Evolutionary conservation across 148 eudicot species (phyloP).

Genomic region (Nepenthes gracilis): DNA sequence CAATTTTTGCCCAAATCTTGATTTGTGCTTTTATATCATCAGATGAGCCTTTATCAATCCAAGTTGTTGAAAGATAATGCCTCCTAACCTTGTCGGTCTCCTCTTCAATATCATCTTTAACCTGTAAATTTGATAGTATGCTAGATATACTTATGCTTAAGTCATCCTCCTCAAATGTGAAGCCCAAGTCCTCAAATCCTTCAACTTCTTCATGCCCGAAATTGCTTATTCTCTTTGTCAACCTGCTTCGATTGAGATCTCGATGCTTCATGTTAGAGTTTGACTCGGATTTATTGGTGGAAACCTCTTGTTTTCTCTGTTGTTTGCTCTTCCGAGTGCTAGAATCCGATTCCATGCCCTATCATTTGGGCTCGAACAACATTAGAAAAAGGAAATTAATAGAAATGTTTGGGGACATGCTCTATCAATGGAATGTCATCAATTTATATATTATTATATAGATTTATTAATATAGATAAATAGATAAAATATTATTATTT

Average conservation of each 20-base stretch:
- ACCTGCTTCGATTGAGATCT: constrained; percentile 12
- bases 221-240: constrained; percentile 24
- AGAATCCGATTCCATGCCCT: neutral
- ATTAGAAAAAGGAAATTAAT: no score
- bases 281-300: neutral
- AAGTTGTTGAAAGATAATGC: constrained; percentile 16
- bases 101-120: constrained; percentile 10
- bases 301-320: constrained; percentile 5
- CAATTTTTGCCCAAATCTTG: constrained; percentile 87
- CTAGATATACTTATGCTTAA: constrained; percentile 14
- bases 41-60: constrained; percentile 16
- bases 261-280: constrained; percentile 2
- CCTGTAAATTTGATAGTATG: constrained; percentile 25
- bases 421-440: no score
- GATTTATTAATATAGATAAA: no score
- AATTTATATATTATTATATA: no score
- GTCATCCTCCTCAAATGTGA: constrained; percentile 18
- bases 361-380: neutral
- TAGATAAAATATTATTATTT: no score
- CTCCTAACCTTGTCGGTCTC: constrained; percentile 2
- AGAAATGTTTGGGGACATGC: no score
- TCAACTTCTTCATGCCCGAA: constrained; percentile 18
- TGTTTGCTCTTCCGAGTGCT: constrained; percentile 3
- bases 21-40: constrained; percentile 69
- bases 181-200: constrained; percentile 29